Evolutionary conservation across 306 rosid species (phyloP), one percentile per base, ranked within the genome.

Genomic region (Echinosophora koreensis): DNA sequence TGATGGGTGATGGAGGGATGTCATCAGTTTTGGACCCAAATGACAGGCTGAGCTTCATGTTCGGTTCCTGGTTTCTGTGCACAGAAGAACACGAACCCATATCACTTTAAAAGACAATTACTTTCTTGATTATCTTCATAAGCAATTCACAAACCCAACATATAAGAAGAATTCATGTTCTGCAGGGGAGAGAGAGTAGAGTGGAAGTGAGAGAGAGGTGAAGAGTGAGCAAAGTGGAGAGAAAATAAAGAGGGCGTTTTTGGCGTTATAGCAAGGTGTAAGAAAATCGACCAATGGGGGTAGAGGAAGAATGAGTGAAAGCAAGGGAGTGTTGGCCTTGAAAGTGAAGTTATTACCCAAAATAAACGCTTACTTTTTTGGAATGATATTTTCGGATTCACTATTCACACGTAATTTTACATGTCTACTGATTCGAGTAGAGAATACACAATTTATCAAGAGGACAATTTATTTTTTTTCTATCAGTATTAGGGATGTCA

Each of bases 71-170:
- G 78, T 80, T 87, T 79, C 85, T 79, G 6, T 87, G 86, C 2
- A 84, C 70, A 17, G 97, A 95, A 72, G 56, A 87, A 75, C 91
- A 91, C 2, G 85, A 86, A 82, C 97, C 99, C 97, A 95, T 95
- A 13, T 81, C 44, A 69, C 52, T 71, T 38, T 65, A 75, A 64
- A 78, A 55, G 15, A 30, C 57, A 64, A 83, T 39, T 69, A 55
- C 66, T 15, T 38, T 61, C 1, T 71, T 44, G 84, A 82, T 77
- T 85, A 81, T 68, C 81, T 67, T 67, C 58, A 81, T 11, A 13
- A 13, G 18, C 44, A 58, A 38, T 22, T 12, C n/a, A 39, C 65
- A 47, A 38, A 66, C 14, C 41, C 51, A 55, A 69, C 2, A 8
- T 70, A 74, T 22, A 58, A 75, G 32, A 54, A 66, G 51, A 18